Base-by-base conservation (phyloP, 768 basidiomycete species). In the Panellus pusillus region DNA sequence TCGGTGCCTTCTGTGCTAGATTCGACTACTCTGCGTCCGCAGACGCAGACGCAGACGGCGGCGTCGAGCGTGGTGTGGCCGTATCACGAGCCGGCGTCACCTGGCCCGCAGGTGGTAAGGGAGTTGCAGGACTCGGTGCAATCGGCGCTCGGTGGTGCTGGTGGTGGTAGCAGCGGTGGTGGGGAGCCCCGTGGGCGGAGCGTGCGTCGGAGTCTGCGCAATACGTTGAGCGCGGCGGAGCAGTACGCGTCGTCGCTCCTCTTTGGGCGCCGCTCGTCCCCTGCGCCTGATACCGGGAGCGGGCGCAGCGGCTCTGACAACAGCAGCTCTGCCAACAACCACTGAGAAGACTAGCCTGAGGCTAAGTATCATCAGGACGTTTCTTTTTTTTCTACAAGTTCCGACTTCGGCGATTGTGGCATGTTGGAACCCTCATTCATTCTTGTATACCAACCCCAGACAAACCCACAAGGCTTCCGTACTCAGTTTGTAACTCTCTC, bases 181-280 rank as follows among this genome's bases (percentile, higher is more conserved):
- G 70, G 68, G 29, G 82, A 79, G 54, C 73, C 67, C 37, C 71
- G 82, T 52, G 83, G 82, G 24, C 70, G 85, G 59, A 84, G 79
- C 61, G 83, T 84, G 35, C 87, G 80, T 66, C 75, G 83, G 56
- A 84, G 80, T 59, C 61, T 89, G 46, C 78, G 88, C 44, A 87
- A 79, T 53, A 88, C 87, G 13, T 67, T 90, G 41, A 81, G 76
- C 50, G 83, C 80, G 32, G 87, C 89, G 11, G 87, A 89, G 63
- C 82, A 85, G 50, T 86, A 85, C 63, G 83, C 85, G 5, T 82
- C 74, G 55, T 75, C 82, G 6, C 78, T 88, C 55, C 69, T 87
- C 32, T 87, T 89, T 53, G 84, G 86, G n/a, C 77, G 84, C 27
- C 66, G 68, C 36, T 67, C 72, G 9, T 42, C 66, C 32, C 55